Evolutionary conservation across 768 basidiomycete genomes (phyloP).

Genomic region (Boletus tylopilopsis): DNA sequence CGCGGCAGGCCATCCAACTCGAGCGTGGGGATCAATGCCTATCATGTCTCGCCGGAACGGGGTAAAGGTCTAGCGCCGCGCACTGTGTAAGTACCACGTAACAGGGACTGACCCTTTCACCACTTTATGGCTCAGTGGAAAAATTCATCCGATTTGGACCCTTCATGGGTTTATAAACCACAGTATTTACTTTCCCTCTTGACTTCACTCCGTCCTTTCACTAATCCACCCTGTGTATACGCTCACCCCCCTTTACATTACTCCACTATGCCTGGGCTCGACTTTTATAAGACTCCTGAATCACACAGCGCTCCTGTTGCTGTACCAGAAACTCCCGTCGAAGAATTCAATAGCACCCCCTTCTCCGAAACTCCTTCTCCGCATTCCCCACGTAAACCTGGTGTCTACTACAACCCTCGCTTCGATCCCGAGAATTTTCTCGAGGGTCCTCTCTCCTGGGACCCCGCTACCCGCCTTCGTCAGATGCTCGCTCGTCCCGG

Average conservation of each 20-base stretch:
- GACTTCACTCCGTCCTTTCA: neutral
- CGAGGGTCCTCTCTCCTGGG: constrained; percentile 63
- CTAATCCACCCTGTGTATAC: constrained; percentile 25
- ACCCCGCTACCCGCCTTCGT: constrained; percentile 69
- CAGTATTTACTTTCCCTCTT: neutral
- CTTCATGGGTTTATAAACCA: constrained; percentile 21
- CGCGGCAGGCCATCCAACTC: constrained; percentile 11
- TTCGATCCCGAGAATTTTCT: constrained; percentile 66
- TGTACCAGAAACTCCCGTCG: constrained; percentile 4
- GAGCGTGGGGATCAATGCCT: constrained; percentile 5
- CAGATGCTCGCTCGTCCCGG: constrained; percentile 69
- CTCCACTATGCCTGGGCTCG: constrained; percentile 32
- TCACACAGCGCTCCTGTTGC: neutral
- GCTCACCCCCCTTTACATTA: constrained; percentile 4
- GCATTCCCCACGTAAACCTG: constrained; percentile 9
- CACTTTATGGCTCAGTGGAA: constrained; percentile 10
- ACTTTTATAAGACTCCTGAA: constrained; percentile 27
- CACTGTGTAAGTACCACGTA: constrained; percentile 22
- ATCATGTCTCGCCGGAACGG: constrained; percentile 7
- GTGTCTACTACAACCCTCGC: constrained; percentile 61
- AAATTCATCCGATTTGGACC: constrained; percentile 12
- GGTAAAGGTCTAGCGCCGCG: constrained; percentile 7
- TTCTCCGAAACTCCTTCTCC: constrained; percentile 8
- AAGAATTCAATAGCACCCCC: neutral
- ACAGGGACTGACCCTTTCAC: constrained; percentile 21